A percentile compares a stretch with the other conserved stretches of the same genome.
Evolutionary conservation across 2,329 filamentous ascomycete species (phyloP).

Genomic region (Ophiostoma populinum): DNA sequence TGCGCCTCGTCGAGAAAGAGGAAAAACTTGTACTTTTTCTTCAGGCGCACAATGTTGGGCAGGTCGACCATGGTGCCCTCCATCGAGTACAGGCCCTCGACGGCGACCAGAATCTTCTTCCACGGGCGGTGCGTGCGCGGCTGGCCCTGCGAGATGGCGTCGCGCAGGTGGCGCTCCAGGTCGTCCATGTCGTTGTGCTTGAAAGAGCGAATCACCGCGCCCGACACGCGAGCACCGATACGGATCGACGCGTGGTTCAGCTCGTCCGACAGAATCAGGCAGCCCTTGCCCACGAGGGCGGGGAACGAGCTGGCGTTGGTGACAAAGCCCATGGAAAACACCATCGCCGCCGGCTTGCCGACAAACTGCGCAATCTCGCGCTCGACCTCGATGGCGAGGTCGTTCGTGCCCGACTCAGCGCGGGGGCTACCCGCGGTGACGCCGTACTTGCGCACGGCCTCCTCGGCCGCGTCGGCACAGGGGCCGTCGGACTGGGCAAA

Average conservation of each 20-base stretch:
- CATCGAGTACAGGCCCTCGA: conserved; percentile 98
- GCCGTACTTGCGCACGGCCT: conserved; percentile 68
- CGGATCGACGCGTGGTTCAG: conserved; percentile 96
- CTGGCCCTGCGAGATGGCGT: conserved; percentile 90
- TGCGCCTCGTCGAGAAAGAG: conserved; percentile 95
- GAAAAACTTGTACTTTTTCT: conserved; percentile 93
- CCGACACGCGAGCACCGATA: conserved; percentile 82
- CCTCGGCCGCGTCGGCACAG: conserved; percentile 85
- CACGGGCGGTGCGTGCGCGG: conserved; percentile 95
- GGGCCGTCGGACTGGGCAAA: conserved; percentile 96
- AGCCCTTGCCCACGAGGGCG: conserved; percentile 80
- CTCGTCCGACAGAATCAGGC: conserved; percentile 89
- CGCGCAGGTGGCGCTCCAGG: conserved; percentile 70
- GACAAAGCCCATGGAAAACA: conserved; percentile 98
- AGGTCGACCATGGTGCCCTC: conserved; percentile 97
- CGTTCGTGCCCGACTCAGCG: conserved; percentile 69
- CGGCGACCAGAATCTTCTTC: conserved; percentile 96
- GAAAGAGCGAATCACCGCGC: conserved; percentile 89
- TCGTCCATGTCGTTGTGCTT: conserved; percentile 93
- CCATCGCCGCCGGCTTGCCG: conserved; percentile 84
- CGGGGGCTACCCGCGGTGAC: conserved; percentile 69
- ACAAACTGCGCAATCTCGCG: conserved; percentile 78
- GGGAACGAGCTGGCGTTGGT: conserved; percentile 91
- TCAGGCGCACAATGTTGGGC: conserved; percentile 71
- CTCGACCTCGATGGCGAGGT: conserved; percentile 80